Evolutionary conservation across 371 early-diverging fungal species (phyloP).

Genomic region (Polyrhizophydium stewartii): DNA sequence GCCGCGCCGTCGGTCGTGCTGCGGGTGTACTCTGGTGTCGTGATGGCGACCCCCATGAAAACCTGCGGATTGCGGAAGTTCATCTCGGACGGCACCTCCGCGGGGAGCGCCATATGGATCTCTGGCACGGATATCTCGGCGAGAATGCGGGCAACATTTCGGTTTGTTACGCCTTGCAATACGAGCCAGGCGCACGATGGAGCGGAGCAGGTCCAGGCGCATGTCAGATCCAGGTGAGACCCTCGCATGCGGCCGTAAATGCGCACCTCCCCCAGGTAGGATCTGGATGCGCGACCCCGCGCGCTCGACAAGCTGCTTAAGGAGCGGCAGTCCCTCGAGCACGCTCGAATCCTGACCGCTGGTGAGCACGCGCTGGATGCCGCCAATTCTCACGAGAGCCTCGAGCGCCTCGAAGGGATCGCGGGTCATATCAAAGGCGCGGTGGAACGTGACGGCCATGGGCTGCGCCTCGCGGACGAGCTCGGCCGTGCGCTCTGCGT

Average conservation of each 20-base stretch:
- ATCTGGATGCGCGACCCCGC: conserved; percentile 43
- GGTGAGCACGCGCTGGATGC: conserved; percentile 53
- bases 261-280: conserved; percentile 52
- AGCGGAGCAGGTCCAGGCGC: no score
- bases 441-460: conserved; percentile 57
- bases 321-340: conserved; percentile 46
- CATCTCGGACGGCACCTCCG: conserved; percentile 22
- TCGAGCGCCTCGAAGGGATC: conserved; percentile 51
- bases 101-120: conserved; percentile 32
- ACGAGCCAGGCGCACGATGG: not conserved
- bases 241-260: not conserved
- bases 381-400: conserved; percentile 47
- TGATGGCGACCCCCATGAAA: conserved; percentile 31
- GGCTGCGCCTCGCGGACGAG: conserved; percentile 50
- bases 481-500: conserved; percentile 32
- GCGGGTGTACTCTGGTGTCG: conserved; percentile 23
- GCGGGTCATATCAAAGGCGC: conserved; percentile 59
- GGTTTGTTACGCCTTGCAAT: conserved; percentile 15
- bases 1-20: conserved; percentile 15
- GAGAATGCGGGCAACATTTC: conserved; percentile 25
- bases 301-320: conserved; percentile 31
- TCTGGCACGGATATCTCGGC: conserved; percentile 14
- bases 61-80: conserved; percentile 22
- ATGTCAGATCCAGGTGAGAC: no score
- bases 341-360: conserved; percentile 51